These are phyloP conservation scores for Mortierella alpina DNA, from an alignment of 192 early-diverging fungal genomes.

Conservation along the genomic window DNA sequence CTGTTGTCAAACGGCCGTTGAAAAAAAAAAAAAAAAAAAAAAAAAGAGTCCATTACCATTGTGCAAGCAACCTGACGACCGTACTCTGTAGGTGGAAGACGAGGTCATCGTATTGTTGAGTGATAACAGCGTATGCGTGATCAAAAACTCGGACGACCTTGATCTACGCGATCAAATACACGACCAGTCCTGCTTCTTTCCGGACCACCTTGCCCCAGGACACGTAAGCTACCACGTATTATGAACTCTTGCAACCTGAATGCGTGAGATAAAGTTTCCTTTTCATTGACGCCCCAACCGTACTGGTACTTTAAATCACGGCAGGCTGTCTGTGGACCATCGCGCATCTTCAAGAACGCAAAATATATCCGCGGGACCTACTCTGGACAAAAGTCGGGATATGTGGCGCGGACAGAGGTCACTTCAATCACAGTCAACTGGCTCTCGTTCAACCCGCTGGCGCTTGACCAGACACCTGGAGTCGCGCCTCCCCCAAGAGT, in stretches of 20 bases:
- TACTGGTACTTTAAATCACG: neutral
- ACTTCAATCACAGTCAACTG: constrained; percentile 41
- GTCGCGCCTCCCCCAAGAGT: constrained; percentile 39
- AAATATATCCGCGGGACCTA: constrained; percentile 25
- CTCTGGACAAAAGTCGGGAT: constrained; percentile 23
- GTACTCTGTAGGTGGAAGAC: constrained; percentile 39
- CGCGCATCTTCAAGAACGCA: constrained; percentile 42
- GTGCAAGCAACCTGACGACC: neutral
- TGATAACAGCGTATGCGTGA: constrained; percentile 40
- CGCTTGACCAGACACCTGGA: constrained; percentile 46
- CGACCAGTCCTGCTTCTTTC: constrained; percentile 52
- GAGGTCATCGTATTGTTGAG: constrained; percentile 46
- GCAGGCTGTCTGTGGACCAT: constrained; percentile 35
- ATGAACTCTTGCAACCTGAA: neutral
- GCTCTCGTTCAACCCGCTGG: constrained; percentile 47
- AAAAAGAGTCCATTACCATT: neutral
- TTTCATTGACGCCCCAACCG: neutral
- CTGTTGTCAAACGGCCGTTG: too few species aligned
- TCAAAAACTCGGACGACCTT: constrained; percentile 48
- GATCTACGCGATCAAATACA: constrained; percentile 43
- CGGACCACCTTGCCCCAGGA: constrained; percentile 34
- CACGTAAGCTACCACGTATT: constrained; percentile 18
- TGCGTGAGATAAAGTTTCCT: neutral
- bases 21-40: constrained; percentile 5
- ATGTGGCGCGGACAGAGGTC: constrained; percentile 31